phyloP scores from a whole-genome alignment of 2,329 filamentous ascomycete species.

The Fusarium metavorans region DNA sequence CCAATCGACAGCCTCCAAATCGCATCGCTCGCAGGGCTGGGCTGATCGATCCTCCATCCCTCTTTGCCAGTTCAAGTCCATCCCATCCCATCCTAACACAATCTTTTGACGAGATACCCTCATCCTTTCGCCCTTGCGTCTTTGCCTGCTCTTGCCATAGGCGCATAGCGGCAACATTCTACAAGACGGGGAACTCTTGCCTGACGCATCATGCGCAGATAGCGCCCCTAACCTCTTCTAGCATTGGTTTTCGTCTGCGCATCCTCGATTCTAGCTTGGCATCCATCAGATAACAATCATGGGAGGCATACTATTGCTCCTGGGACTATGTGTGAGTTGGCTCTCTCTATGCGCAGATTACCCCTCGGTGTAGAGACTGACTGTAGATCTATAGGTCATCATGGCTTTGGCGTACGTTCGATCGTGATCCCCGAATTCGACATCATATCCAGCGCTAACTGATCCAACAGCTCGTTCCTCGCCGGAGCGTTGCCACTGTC shows the following conservation, averaged over 20 bases:
- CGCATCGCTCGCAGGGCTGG: slow-evolving; percentile 37
- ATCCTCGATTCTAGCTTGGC: slow-evolving; percentile 18
- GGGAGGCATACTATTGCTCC: slow-evolving; percentile 55
- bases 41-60: slow-evolving; percentile 1
- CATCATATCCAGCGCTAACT: slow-evolving; percentile 32
- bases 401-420: slow-evolving; percentile 69
- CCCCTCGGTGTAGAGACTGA: slow-evolving; percentile 27
- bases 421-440: slow-evolving; percentile 19
- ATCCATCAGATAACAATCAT: slow-evolving; percentile 44
- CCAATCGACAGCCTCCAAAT: slow-evolving; percentile 42
- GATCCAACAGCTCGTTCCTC: slow-evolving; percentile 80
- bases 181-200: slow-evolving; percentile 4
- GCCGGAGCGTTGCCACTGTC: slow-evolving; percentile 92
- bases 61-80: not conserved
- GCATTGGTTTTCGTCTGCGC: slow-evolving; percentile 21
- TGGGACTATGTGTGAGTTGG: slow-evolving; percentile 56
- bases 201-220: slow-evolving; percentile 41
- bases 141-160: slow-evolving; percentile 12
- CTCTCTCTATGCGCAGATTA: not conserved
- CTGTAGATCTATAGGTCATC: slow-evolving; percentile 56
- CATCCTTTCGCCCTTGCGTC: slow-evolving; percentile 22
- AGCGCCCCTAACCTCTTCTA: slow-evolving; percentile 22
- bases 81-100: slow-evolving; percentile 10
- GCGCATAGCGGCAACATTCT: slow-evolving; percentile 7
- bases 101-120: slow-evolving; percentile 5